Evolutionary conservation across 345 rosid species (phyloP).

Genomic region (Citrus mangshanensis): DNA sequence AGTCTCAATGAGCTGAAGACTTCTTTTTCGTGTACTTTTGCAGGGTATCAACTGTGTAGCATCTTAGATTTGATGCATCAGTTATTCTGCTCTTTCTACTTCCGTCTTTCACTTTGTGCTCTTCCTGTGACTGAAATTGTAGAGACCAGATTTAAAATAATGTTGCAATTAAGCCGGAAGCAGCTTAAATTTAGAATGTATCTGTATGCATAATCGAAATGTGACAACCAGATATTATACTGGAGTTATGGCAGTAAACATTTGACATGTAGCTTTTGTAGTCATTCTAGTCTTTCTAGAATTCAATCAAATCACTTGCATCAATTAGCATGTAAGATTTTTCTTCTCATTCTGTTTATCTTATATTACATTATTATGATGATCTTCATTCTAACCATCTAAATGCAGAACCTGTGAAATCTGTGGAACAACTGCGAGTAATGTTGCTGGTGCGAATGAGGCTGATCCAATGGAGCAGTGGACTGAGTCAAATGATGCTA

Average conservation of each 20-base stretch:
- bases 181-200: background rate
- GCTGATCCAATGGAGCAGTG: constrained; percentile 40
- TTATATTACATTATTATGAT: background rate
- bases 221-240: background rate
- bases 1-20: background rate
- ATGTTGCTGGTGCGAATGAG: constrained; percentile 56
- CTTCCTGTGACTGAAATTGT: background rate
- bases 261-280: background rate
- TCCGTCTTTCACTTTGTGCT: background rate
- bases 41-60: background rate
- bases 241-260: background rate
- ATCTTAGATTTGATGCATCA: background rate
- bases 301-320: background rate
- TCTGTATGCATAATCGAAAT: background rate
- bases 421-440: constrained; percentile 77
- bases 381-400: background rate
- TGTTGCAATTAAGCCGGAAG: background rate
- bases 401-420: constrained; percentile 83
- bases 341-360: background rate
- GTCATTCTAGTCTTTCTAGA: background rate
- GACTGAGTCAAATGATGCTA: constrained; percentile 38
- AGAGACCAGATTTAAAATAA: background rate
- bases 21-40: background rate
- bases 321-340: background rate
- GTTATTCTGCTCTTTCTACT: background rate